Percentiles rank a stretch among this genome's conserved stretches.
phyloP scores from a whole-genome alignment of 441 rosid species.

The Jatropha multifida region DNA sequence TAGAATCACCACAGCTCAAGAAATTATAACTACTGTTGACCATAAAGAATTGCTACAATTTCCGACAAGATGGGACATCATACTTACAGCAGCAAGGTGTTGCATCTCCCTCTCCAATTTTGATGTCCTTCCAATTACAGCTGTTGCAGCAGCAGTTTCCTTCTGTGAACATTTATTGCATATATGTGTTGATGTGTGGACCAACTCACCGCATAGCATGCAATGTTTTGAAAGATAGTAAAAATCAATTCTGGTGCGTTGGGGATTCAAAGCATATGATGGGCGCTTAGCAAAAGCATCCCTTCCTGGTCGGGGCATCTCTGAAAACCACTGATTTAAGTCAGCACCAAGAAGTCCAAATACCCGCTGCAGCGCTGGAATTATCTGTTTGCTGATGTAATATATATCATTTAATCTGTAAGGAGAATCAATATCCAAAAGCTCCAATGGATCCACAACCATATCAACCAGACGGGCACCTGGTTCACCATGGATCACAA shows the following conservation, averaged over 20 bases:
- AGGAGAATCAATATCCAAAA: constrained; percentile 74
- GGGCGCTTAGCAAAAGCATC: constrained; percentile 61
- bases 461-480: constrained; percentile 92
- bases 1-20: not conserved
- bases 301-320: constrained; percentile 85
- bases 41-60: not conserved
- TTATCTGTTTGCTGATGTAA: constrained; percentile 93
- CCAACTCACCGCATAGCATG: constrained; percentile 81
- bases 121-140: constrained; percentile 72
- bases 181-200: constrained; percentile 61
- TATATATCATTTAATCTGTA: constrained; percentile 82
- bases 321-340: constrained; percentile 74
- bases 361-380: constrained; percentile 84
- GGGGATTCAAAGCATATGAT: constrained; percentile 45
- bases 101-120: constrained; percentile 91
- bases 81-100: constrained; percentile 78
- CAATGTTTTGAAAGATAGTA: constrained; percentile 92
- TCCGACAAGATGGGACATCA: not conserved
- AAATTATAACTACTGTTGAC: constrained; percentile 1
- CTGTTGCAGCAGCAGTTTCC: constrained; percentile 55
- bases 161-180: constrained; percentile 66
- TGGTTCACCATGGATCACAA: constrained; percentile 93
- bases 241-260: constrained; percentile 69
- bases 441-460: constrained; percentile 92
- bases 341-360: constrained; percentile 91